phyloP scores from a whole-genome alignment of 2,329 filamentous ascomycete species.

The Talaromyces pinophilus region DNA sequence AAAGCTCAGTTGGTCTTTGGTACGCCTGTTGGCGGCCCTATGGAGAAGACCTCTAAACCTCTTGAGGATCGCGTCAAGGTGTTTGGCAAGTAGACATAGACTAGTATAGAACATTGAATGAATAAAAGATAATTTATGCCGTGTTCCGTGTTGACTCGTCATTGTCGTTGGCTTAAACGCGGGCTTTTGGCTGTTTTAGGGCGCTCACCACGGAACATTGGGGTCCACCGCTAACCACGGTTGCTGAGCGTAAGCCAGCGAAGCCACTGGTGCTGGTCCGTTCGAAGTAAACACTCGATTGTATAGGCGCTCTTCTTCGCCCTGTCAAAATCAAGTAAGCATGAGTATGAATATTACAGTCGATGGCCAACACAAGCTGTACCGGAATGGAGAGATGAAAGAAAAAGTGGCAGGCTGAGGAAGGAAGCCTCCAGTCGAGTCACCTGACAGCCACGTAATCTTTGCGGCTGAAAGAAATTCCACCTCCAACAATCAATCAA shows the following conservation, averaged over 20 bases:
- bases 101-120: not conserved
- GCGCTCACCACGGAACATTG: not conserved
- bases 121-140: not conserved
- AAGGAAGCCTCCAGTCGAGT: not conserved
- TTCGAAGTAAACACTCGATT: not conserved
- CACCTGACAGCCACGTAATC: constrained; percentile 17
- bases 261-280: not conserved
- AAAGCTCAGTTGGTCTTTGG: constrained; percentile 23
- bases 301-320: not conserved
- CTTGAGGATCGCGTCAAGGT: constrained; percentile 23
- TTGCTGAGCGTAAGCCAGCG: not conserved
- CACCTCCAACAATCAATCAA: not conserved
- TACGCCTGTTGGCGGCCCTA: constrained; percentile 1
- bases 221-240: not conserved
- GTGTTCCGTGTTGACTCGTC: not conserved
- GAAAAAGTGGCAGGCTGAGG: not conserved
- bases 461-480: constrained; percentile 8
- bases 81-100: constrained; percentile 16
- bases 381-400: not conserved
- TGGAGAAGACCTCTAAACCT: constrained; percentile 14
- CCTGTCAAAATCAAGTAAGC: not conserved
- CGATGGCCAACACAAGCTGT: not conserved
- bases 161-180: not conserved
- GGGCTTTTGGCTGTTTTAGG: not conserved
- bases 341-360: not conserved